Evolutionary conservation across 2,329 filamentous ascomycete genomes (phyloP).

Genomic region (Passalora sequoiae): DNA sequence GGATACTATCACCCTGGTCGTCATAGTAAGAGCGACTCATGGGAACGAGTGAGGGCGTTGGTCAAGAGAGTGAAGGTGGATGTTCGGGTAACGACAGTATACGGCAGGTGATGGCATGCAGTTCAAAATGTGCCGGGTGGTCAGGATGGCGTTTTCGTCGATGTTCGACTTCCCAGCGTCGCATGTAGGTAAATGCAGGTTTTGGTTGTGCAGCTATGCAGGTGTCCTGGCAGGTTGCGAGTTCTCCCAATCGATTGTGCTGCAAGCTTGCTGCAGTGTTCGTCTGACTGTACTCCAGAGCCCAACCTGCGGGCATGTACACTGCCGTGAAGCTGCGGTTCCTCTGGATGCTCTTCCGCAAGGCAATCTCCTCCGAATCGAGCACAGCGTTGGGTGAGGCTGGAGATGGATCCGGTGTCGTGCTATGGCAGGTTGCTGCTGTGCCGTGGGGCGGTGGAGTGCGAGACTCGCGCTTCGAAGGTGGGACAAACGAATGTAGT

Average conservation of each 20-base stretch:
- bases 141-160: slow-evolving; percentile 9
- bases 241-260: slow-evolving; percentile 5
- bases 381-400: slow-evolving; percentile 2
- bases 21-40: slow-evolving; percentile 20
- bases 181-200: slow-evolving; percentile 3
- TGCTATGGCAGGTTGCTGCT: no score
- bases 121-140: slow-evolving; percentile 10
- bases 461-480: no score
- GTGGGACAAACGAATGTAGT: no score
- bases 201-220: slow-evolving; percentile 8
- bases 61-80: slow-evolving; percentile 6
- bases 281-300: no score
- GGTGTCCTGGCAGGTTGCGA: slow-evolving; percentile 6
- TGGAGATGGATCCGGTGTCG: not conserved
- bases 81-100: not conserved
- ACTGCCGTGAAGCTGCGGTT: not conserved
- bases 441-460: no score
- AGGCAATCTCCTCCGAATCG: slow-evolving; percentile 12
- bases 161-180: slow-evolving; percentile 8
- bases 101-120: slow-evolving; percentile 8
- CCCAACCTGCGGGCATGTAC: no score
- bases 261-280: slow-evolving; percentile 11
- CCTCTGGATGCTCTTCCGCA: slow-evolving; percentile 9
- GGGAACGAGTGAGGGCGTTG: slow-evolving; percentile 5
- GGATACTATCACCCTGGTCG: slow-evolving; percentile 14